Base-by-base conservation (phyloP, 371 early-diverging fungal genomes). In the Zopfochytrium polystomum region DNA sequence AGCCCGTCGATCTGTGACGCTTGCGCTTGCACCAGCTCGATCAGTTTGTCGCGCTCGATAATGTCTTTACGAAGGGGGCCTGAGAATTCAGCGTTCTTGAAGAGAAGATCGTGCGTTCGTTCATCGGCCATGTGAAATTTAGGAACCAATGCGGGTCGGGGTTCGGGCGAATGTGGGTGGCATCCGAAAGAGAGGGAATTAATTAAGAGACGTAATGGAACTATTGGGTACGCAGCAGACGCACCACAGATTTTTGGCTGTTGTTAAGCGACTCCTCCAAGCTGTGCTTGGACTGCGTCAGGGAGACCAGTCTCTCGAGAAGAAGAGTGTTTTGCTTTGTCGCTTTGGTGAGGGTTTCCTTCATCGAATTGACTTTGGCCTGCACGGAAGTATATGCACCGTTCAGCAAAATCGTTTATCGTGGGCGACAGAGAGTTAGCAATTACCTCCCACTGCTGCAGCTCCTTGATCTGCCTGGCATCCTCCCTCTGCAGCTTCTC, bases 401-500 rank as follows among this genome's bases (percentile, higher is more conserved):
- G n/a, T n/a, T 58, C n/a, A n/a, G n/a, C n/a, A n/a, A n/a, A n/a
- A n/a, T n/a, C n/a, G n/a, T n/a, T n/a, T n/a, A 48, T n/a, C n/a
- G n/a, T n/a, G n/a, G n/a, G n/a, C n/a, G n/a, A 11, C n/a, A 52
- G 48, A 63, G 13, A 34, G 2, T 27, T 42, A 23, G n/a, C 1
- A n/a, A 65, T 34, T 52, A 80, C 82, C 45, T 76, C 72, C n/a
- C 55, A 56, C 22, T 55, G 31, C 26, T 63, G 66, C n/a, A 79
- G 31, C 57, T 80, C 78, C 29, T 67, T 68, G 20, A 67, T 5
- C 25, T 76, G 58, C 45, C 60, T 68, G 25, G 59, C 43, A 31
- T 82, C 82, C 58, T 82, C 78, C 44, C 67, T 68, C 35, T 70
- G 63, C 7, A 79, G 63, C 63, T 80, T 81, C 43, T 77, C 77